Base-by-base conservation (phyloP, 2,329 filamentous ascomycete species). In the Didymella pinodella region DNA sequence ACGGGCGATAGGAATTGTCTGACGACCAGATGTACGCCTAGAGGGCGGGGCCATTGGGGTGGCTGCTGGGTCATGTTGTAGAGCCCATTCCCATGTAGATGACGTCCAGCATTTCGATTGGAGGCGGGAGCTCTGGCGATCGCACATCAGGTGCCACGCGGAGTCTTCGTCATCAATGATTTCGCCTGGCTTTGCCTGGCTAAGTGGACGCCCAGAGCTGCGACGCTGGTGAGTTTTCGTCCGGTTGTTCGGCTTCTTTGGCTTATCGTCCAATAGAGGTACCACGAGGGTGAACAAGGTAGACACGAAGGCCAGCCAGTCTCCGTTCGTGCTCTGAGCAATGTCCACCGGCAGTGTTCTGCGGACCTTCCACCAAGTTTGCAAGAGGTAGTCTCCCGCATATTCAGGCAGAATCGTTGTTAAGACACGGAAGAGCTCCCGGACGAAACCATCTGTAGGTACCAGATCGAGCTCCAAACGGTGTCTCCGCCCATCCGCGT, bases 241-340 rank as follows among this genome's bases (percentile, higher is more conserved):
- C 25, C 65, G 64, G 47, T 55, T 62, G 11, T 34, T 61, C 18
- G 64, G 36, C 48, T 68, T 76, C 8, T 58, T 57, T 3, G 67
- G 64, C 46, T 67, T 70, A 4, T 73, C 68, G 12, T 77, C 71
- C 11, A 77, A 61, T 50, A 76, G 75, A 7, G 73, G 70, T 11
- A 79, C 62, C 10, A 73, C 74, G 48, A 79, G 72, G 7, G 72
- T 70, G 49, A 81, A 77, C 2, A 82, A 57, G 7, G 78, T 76
- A 4, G 77, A 67, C 4, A 77, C 70, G 29, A 81, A 73, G 6
- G 80, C 79, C 5, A 74, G 65, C 73, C 77, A 79, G 22, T 79
- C 76, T 20, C 65, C 57, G 40, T 66, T 65, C 8, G 44, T 48
- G 10, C 56, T 58, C 32, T 63, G 52, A 11, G 51, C 25, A 25